Base-by-base conservation (phyloP, 2,329 filamentous ascomycete genomes). In the Curvularia spicifera region DNA sequence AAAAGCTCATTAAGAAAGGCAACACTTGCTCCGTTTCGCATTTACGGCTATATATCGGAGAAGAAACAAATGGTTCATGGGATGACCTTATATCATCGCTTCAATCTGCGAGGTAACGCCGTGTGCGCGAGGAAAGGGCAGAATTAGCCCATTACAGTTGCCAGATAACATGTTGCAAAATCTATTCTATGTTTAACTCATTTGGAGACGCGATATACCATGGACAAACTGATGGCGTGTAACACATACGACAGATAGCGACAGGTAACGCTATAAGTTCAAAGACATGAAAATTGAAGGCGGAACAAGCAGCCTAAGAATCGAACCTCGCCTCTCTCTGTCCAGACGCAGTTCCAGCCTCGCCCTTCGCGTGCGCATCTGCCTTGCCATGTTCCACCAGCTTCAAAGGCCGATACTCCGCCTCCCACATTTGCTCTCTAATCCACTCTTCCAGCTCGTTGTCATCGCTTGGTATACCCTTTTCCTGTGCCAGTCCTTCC, bases 391-490 rank as follows among this genome's bases (percentile, higher is more conserved):
- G 76, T 20, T 64, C 78, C 5, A 91, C 86, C 35, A 82, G 79
- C 71, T 82, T 84, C 65, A 92, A 72, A 1, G 85, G 84, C 26
- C 89, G 77, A 72, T 93, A 94, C 48, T 81, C 82, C 0, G 90
- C 83, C 61, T 89, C 80, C 91, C 90, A 93, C 90, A 93, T 93
- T 80, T 93, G 90, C 78, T 88, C 88, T 26, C 82, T 75, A 58
- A 93, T 87, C 90, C 90, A 94, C 56, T 84, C 84, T 54, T 90
- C 87, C 33, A 91, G 67, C 3, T 86, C 83, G 0, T 69, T 78
- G 1, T 86, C 80, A 5, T 79, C 70, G 10, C 72, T 75, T 0
- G 91, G 91, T 44, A 96, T 93, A 0, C 78, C 83, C 57, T 85
- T 71, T 64, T 88, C 83, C 56, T 85, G 85, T 0, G 88, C 87